Base-by-base conservation (phyloP, 352 stramenopile genomes). In the Aphanomyces astaci region DNA sequence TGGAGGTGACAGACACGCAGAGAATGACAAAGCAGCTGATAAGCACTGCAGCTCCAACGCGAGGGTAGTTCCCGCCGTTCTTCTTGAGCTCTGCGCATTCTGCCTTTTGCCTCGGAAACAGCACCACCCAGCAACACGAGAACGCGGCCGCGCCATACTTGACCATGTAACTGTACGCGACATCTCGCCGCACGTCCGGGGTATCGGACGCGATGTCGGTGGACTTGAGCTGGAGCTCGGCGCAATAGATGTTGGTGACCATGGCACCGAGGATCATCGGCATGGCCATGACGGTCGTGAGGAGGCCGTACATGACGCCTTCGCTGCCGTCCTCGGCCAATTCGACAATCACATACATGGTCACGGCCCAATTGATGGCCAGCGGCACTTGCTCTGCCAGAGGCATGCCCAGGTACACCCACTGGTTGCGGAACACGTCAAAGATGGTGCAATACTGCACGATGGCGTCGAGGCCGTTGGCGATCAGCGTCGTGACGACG, bases 261-360 rank as follows among this genome's bases (percentile, higher is more conserved):
- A 71, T 77, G 31, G 74, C 73, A 11, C 78, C 71, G 64, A 86
- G 81, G 13, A 76, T 75, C 43, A 45, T 72, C n/a, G 76, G 71
- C 17, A 87, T 60, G 68, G 80, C 84, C 32, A 62, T 75, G 33
- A 84, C 72, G 0, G 81, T 84, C 4, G 79, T 88, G 31, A 86
- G 59, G 11, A 89, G 63, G 0, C 74, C 79, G 71, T 88, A 88
- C 52, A 87, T 71, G 11, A 78, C 72, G 30, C 72, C 75, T 73
- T 90, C 81, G 67, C 85, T 73, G 46, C 81, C 81, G 32, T 72
- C 52, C 15, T 82, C 78, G 17, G 78, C 78, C 36, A 90, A 52
- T 67, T 90, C 81, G 17, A 88, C 78, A 9, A 85, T 75, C 31
- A 83, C 57, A 55, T 78, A 88, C 9, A 75, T 86, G 13, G 77